A percentile compares a stretch with the other conserved stretches of the same genome.
Conservation (phyloP, 1,284 basidiomycete species). For the Papiliotrema nemorosa region DNA sequence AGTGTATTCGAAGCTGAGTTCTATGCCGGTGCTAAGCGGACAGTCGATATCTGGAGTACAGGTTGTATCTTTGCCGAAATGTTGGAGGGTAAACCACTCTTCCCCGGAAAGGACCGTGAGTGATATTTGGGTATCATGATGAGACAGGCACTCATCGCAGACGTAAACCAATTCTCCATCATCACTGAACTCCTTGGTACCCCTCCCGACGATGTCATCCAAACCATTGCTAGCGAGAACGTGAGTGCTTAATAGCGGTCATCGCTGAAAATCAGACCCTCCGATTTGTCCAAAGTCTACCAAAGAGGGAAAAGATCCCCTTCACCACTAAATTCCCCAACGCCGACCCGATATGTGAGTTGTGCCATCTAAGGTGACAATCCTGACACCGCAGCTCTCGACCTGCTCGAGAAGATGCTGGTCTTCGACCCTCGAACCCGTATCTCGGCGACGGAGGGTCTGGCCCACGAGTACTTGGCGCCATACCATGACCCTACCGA, state of each 20-base stretch:
- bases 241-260: constrained; percentile 53
- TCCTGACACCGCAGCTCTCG: constrained; percentile 62
- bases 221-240: constrained; percentile 97
- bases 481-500: constrained; percentile 99
- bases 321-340: constrained; percentile 92
- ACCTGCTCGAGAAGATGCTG: constrained; percentile 97
- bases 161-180: constrained; percentile 99
- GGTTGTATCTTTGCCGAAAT: constrained; percentile 99
- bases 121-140: constrained; percentile 8
- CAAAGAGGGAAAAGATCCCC: constrained; percentile 91
- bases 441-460: constrained; percentile 88
- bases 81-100: constrained; percentile 97
- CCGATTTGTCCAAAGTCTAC: constrained; percentile 96
- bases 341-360: constrained; percentile 74
- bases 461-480: constrained; percentile 89
- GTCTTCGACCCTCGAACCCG: constrained; percentile 97
- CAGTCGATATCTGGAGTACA: constrained; percentile 96
- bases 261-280: constrained; percentile 65
- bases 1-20: constrained; percentile 16
- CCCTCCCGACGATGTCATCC: constrained; percentile 97
- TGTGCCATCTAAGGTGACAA: background rate
- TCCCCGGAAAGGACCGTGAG: constrained; percentile 91
- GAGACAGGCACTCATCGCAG: constrained; percentile 50
- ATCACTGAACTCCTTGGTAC: constrained; percentile 98
- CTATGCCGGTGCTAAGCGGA: constrained; percentile 8